Percentiles rank a stretch among this genome's conserved stretches.
Conservation (phyloP, 352 stramenopile genomes). For the Phytophthora tentaculata region DNA sequence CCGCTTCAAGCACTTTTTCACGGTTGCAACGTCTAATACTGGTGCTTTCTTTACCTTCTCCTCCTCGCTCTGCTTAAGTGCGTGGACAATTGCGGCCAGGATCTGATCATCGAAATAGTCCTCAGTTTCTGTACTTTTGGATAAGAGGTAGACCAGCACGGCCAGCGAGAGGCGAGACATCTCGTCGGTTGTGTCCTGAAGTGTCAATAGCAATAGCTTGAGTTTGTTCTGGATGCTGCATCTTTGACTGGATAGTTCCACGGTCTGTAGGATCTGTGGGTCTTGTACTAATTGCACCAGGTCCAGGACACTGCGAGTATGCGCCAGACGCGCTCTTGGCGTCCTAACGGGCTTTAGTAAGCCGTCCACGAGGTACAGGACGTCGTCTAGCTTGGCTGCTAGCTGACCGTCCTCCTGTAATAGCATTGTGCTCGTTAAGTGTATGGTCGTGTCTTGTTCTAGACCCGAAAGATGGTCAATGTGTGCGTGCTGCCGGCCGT, state of each 20-base stretch:
- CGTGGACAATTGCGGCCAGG: constrained; percentile 40
- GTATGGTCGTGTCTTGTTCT: constrained; percentile 4
- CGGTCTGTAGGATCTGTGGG: constrained; percentile 35
- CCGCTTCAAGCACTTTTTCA: constrained; percentile 63
- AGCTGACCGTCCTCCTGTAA: constrained; percentile 69
- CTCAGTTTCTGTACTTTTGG: constrained; percentile 34
- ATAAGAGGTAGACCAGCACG: constrained; percentile 50
- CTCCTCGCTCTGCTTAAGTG: constrained; percentile 32
- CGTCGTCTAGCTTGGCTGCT: constrained; percentile 53
- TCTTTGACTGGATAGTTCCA: constrained; percentile 42
- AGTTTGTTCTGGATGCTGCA: constrained; percentile 32
- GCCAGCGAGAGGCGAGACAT: constrained; percentile 34
- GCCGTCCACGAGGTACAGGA: constrained; percentile 68
- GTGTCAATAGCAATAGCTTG: constrained; percentile 41
- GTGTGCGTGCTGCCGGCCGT: constrained; percentile 53
- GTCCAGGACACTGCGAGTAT: constrained; percentile 45
- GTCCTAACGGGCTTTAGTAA: constrained; percentile 32
- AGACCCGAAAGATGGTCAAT: constrained; percentile 30
- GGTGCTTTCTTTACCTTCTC: constrained; percentile 24
- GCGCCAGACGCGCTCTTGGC: constrained; percentile 7
- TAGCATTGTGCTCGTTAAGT: constrained; percentile 58
- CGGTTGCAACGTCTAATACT: background rate
- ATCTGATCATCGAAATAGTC: constrained; percentile 44
- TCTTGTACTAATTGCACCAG: constrained; percentile 45
- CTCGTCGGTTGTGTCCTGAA: constrained; percentile 2